phyloP scores from a whole-genome alignment of 805 yeast genomes.

The Zygosaccharomyces pseudorouxii region DNA sequence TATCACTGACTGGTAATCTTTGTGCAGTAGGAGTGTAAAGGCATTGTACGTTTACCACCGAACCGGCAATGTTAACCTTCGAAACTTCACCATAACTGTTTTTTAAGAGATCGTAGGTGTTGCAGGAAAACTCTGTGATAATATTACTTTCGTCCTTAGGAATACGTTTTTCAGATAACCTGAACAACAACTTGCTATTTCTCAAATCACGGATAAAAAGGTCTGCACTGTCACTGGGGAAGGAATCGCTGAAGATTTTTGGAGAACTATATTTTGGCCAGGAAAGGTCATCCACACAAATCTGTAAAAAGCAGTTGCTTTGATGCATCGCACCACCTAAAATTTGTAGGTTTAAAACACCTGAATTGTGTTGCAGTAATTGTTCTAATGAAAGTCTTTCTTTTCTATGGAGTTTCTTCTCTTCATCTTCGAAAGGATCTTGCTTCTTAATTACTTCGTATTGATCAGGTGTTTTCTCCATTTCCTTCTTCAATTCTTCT shows the following conservation, averaged over 20 bases:
- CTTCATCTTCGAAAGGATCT: slow-evolving; percentile 39
- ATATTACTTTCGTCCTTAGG: slow-evolving; percentile 48
- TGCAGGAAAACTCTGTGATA: slow-evolving; percentile 44
- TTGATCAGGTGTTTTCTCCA: slow-evolving; percentile 52
- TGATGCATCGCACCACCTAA: slow-evolving; percentile 45
- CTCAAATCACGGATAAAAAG: slow-evolving; percentile 68
- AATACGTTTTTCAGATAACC: slow-evolving; percentile 51
- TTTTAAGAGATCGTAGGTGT: slow-evolving; percentile 52
- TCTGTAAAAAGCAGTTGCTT: slow-evolving; percentile 50
- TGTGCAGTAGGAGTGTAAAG: slow-evolving; percentile 58
- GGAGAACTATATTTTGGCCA: slow-evolving; percentile 55
- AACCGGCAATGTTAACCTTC: slow-evolving; percentile 41
- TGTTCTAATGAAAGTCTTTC: slow-evolving; percentile 49
- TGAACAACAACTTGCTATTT: slow-evolving; percentile 51
- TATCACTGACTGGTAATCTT: slow-evolving; percentile 52
- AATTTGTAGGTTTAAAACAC: slow-evolving; percentile 55
- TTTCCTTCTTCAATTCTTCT: slow-evolving; percentile 46
- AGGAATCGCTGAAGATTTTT: slow-evolving; percentile 42
- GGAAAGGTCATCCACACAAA: slow-evolving; percentile 59
- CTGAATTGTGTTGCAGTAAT: slow-evolving; percentile 50
- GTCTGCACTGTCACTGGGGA: slow-evolving; percentile 49
- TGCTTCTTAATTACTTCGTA: slow-evolving; percentile 59
- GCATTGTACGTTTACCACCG: slow-evolving; percentile 44
- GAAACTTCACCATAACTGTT: slow-evolving; percentile 45
- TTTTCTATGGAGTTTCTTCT: slow-evolving; percentile 33